phyloP scores from a whole-genome alignment of 805 yeast species.

The Candida nemodendra region DNA sequence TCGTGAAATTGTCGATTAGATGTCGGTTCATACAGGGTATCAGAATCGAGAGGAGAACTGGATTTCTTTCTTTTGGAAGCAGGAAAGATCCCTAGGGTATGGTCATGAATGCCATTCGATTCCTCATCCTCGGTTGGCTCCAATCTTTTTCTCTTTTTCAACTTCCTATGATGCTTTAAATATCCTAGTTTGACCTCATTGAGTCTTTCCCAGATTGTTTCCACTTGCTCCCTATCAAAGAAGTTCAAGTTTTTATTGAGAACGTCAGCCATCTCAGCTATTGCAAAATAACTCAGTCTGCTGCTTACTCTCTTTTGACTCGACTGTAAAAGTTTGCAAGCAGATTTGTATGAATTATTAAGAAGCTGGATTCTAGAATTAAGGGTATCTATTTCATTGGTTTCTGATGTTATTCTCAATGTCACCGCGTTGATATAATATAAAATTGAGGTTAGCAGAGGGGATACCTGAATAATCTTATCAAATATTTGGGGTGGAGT shows the following conservation, averaged over 20 bases:
- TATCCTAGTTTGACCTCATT: conserved; percentile 2
- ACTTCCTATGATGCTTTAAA: too few species aligned
- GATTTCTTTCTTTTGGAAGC: too few species aligned
- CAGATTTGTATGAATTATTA: conserved; percentile 19
- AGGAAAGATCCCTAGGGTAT: too few species aligned
- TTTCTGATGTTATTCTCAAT: conserved; percentile 5
- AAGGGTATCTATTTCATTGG: conserved; percentile 19
- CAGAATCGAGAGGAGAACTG: too few species aligned
- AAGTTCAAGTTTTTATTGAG: conserved; percentile 6
- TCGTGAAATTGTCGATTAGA: too few species aligned
- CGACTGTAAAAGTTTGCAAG: conserved; percentile 2
- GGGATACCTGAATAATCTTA: conserved; percentile 18
- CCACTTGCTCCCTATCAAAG: conserved; percentile 12
- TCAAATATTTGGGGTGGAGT: conserved; percentile 4
- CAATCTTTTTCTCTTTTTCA: neutral
- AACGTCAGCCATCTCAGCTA: conserved; percentile 7
- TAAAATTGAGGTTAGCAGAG: conserved; percentile 26
- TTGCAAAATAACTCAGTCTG: conserved; percentile 11
- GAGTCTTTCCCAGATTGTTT: neutral
- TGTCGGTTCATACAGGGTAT: too few species aligned
- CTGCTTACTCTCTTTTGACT: conserved; percentile 5
- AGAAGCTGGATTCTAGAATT: conserved; percentile 18
- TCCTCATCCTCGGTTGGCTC: too few species aligned
- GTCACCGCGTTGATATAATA: conserved; percentile 24
- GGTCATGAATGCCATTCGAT: too few species aligned